phyloP scores from a whole-genome alignment of 140 eudicot genomes.

The Bidens hawaiensis region DNA sequence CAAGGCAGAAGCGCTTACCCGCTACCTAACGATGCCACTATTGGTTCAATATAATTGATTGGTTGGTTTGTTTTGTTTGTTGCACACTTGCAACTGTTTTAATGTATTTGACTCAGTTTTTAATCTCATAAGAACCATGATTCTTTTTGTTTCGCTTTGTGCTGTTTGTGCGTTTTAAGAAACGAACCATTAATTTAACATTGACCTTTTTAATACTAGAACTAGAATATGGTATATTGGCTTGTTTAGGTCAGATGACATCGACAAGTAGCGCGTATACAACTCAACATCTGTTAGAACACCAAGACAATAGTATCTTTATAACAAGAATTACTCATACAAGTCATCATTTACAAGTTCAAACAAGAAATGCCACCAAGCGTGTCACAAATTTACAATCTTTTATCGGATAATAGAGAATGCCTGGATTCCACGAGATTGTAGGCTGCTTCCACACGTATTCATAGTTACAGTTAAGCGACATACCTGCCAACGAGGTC shows the following conservation, averaged over 20 bases:
- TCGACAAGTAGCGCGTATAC: too few species aligned
- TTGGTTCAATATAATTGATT: conserved; percentile 31
- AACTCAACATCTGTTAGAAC: neutral
- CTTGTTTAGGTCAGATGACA: neutral
- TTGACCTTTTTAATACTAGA: neutral
- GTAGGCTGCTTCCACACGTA: conserved; percentile 9
- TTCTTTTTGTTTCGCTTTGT: neutral
- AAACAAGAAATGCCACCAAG: conserved; percentile 12
- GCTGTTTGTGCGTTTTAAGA: neutral
- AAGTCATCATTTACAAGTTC: conserved; percentile 21
- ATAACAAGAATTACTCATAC: conserved; percentile 18
- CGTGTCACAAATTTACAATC: neutral
- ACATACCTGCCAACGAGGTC: conserved; percentile 10
- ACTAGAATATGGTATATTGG: neutral
- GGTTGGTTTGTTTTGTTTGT: conserved; percentile 18
- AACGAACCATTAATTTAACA: neutral
- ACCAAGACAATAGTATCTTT: conserved; percentile 9
- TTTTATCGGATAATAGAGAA: neutral
- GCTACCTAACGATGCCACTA: conserved; percentile 23
- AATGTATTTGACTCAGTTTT: conserved; percentile 18
- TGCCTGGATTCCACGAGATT: conserved; percentile 5
- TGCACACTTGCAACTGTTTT: conserved; percentile 32
- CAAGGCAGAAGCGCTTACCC: conserved; percentile 38
- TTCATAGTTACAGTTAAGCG: conserved; percentile 11
- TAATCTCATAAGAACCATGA: conserved; percentile 13